Conservation (phyloP, 1,284 basidiomycete species). For the Veloporphyrellus conicus region DNA sequence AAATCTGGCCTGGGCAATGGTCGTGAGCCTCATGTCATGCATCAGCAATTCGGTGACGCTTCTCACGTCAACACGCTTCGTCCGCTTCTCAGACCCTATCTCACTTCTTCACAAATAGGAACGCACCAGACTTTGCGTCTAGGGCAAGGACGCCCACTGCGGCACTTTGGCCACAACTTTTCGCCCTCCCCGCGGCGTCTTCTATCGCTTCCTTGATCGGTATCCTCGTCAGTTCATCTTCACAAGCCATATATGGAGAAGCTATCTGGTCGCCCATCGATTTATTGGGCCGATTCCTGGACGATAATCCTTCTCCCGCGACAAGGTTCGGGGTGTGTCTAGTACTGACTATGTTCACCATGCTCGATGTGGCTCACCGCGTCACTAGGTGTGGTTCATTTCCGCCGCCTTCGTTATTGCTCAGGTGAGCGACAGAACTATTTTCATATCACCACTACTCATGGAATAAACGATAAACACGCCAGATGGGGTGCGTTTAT, state of each 20-base stretch:
- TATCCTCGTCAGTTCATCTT: conserved; percentile 78
- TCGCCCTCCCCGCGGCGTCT: conserved; percentile 74
- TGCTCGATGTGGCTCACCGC: conserved; percentile 9
- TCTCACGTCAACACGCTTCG: conserved; percentile 47
- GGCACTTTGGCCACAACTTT: conserved; percentile 67
- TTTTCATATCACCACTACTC: conserved; percentile 7
- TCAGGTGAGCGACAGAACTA: conserved; percentile 41
- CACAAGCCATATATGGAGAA: conserved; percentile 72
- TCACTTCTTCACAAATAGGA: conserved; percentile 39
- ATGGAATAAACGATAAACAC: not conserved
- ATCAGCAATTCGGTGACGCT: conserved; percentile 79
- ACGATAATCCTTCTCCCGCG: conserved; percentile 57
- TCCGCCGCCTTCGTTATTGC: conserved; percentile 71
- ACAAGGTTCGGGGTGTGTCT: conserved; percentile 59
- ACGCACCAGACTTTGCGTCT: conserved; percentile 77
- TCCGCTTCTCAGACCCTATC: conserved; percentile 10
- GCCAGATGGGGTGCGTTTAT: conserved; percentile 29
- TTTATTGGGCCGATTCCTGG: conserved; percentile 65
- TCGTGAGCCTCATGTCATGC: conserved; percentile 72
- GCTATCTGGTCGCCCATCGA: conserved; percentile 80
- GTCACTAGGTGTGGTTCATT: conserved; percentile 66
- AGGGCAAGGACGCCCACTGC: conserved; percentile 65
- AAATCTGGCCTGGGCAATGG: conserved; percentile 76
- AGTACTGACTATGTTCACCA: conserved; percentile 1
- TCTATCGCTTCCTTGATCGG: conserved; percentile 78